phyloP scores from a whole-genome alignment of 2,329 filamentous ascomycete species.

The Arthrobotrys musiformis region DNA sequence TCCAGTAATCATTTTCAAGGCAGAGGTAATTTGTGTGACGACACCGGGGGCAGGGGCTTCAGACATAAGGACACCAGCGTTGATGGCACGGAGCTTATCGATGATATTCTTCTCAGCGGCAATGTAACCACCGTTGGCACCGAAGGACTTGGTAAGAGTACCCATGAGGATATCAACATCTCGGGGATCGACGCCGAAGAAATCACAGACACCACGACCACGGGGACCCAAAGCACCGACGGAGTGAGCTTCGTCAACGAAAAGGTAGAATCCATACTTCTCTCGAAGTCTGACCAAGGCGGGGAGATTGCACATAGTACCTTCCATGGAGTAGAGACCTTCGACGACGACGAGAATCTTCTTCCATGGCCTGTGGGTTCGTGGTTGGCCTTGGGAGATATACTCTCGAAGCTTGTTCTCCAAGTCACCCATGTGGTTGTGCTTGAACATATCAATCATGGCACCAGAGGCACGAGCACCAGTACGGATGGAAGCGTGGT shows the following conservation, averaged over 20 bases:
- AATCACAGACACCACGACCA: slow-evolving; percentile 95
- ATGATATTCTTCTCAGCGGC: slow-evolving; percentile 89
- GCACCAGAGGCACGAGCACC: slow-evolving; percentile 93
- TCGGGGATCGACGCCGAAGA: slow-evolving; percentile 87
- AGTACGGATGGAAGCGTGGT: slow-evolving; percentile 96
- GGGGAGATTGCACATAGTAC: slow-evolving; percentile 97
- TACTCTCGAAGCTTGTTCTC: slow-evolving; percentile 87
- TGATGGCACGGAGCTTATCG: slow-evolving; percentile 86
- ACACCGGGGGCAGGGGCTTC: slow-evolving; percentile 89
- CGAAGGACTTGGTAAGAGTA: slow-evolving; percentile 97
- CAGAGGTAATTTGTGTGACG: slow-evolving; percentile 87
- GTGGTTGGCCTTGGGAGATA: slow-evolving; percentile 95
- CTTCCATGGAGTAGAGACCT: slow-evolving; percentile 99
- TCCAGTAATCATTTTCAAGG: slow-evolving; percentile 87
- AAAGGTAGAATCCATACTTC: slow-evolving; percentile 96
- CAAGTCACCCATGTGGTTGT: slow-evolving; percentile 92
- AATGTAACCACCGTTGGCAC: slow-evolving; percentile 96
- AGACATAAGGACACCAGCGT: slow-evolving; percentile 85
- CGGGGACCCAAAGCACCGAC: slow-evolving; percentile 89
- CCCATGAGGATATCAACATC: slow-evolving; percentile 98
- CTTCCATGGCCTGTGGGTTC: slow-evolving; percentile 99
- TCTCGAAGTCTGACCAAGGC: slow-evolving; percentile 86
- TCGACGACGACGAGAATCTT: slow-evolving; percentile 98
- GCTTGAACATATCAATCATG: slow-evolving; percentile 95
- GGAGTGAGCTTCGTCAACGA: slow-evolving; percentile 96